phyloP scores from a whole-genome alignment of 2,329 filamentous ascomycete species.

The Fusarium paranaense region DNA sequence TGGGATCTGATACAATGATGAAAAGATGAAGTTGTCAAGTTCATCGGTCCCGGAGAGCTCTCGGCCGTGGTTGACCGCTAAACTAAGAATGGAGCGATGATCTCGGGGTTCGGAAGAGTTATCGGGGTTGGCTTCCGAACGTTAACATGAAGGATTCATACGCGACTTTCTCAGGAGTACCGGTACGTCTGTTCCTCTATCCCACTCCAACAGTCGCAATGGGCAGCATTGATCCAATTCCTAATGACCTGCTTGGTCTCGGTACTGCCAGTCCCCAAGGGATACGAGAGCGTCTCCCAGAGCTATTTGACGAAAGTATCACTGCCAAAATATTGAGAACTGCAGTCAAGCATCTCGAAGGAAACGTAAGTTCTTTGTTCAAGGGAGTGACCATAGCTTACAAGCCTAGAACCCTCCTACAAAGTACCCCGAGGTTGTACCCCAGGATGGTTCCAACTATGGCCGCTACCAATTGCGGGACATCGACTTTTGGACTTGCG shows the following conservation, averaged over 20 bases:
- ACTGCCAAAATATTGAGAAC: not conserved
- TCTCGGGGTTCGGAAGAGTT: not conserved
- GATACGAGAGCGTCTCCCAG: not conserved
- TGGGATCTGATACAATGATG: no score
- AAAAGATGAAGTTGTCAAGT: not conserved
- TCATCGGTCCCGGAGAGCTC: not conserved
- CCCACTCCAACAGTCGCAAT: not conserved
- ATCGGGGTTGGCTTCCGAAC: not conserved
- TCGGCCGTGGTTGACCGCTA: not conserved
- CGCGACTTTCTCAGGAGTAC: not conserved
- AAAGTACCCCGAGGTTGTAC: constrained; percentile 46
- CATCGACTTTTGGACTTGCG: constrained; percentile 55
- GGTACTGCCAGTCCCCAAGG: not conserved
- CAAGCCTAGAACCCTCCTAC: not conserved
- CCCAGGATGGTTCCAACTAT: constrained; percentile 38
- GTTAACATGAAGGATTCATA: not conserved
- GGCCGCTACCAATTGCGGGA: constrained; percentile 47
- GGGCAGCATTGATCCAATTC: not conserved
- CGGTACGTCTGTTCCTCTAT: not conserved
- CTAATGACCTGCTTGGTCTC: not conserved
- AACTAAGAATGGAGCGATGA: not conserved
- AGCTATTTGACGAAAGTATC: not conserved
- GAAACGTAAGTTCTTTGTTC: not conserved
- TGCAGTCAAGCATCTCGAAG: not conserved
- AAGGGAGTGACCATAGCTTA: not conserved